phyloP scores from a whole-genome alignment of 768 basidiomycete genomes.

The Antrodiella citrinella region DNA sequence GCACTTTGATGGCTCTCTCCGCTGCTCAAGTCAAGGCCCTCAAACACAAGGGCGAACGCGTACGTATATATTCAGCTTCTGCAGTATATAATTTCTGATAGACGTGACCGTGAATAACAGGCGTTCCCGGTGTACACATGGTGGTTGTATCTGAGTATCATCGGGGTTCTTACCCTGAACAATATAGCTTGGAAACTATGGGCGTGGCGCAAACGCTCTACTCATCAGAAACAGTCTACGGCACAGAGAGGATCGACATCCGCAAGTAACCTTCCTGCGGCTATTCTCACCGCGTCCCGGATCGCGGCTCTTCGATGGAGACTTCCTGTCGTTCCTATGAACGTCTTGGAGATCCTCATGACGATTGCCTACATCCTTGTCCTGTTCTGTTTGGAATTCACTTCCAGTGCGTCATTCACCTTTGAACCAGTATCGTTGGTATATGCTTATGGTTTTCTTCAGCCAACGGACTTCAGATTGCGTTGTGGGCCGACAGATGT shows the following conservation, averaged over 20 bases:
- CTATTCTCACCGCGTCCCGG: constrained; percentile 17
- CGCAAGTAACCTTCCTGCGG: constrained; percentile 16
- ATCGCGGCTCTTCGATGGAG: constrained; percentile 22
- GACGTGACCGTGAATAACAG: constrained; percentile 3
- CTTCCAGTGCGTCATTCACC: constrained; percentile 17
- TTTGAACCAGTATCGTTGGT: neutral
- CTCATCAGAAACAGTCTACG: neutral
- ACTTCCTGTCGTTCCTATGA: constrained; percentile 18
- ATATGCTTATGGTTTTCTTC: no score
- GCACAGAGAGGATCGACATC: constrained; percentile 8
- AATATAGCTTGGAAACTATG: constrained; percentile 14
- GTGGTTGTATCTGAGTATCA: constrained; percentile 11
- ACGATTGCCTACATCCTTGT: constrained; percentile 20
- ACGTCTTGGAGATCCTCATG: constrained; percentile 21
- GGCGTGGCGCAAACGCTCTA: constrained; percentile 12
- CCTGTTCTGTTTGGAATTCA: constrained; percentile 23
- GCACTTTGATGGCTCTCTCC: neutral
- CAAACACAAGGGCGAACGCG: neutral
- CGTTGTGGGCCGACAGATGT: constrained; percentile 21
- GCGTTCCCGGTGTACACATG: constrained; percentile 12
- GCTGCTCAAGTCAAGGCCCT: neutral
- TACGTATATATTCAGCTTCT: neutral
- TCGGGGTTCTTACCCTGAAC: constrained; percentile 11
- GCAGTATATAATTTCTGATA: no score
- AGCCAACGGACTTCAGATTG: constrained; percentile 2